Evolutionary conservation across 2,329 filamentous ascomycete genomes (phyloP).

Genomic region (Aspergillus sp.): DNA sequence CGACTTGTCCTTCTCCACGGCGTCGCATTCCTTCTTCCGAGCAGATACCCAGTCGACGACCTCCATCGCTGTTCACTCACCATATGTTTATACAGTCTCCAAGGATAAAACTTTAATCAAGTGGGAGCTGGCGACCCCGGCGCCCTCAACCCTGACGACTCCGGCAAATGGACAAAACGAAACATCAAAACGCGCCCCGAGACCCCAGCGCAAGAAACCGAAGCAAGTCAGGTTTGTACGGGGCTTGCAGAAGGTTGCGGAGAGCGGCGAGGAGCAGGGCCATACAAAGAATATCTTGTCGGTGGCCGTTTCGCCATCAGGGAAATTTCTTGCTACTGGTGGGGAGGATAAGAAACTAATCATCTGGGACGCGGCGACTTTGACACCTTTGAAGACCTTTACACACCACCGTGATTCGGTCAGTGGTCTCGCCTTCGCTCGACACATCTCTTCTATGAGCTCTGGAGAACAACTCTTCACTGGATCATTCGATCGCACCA

Average conservation of each 20-base stretch:
- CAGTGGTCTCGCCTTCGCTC: constrained; percentile 78
- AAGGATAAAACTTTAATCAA: constrained; percentile 84
- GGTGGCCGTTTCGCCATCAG: constrained; percentile 83
- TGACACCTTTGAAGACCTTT: constrained; percentile 79
- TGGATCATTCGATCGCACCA: constrained; percentile 82
- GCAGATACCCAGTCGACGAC: constrained; percentile 77
- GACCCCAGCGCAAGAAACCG: constrained; percentile 41
- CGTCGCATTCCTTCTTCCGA: constrained; percentile 70
- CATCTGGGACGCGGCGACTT: constrained; percentile 77
- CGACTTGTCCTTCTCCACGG: constrained; percentile 66
- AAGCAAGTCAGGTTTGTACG: constrained; percentile 49
- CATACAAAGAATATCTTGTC: constrained; percentile 78
- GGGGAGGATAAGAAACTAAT: constrained; percentile 81
- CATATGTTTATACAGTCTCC: constrained; percentile 82
- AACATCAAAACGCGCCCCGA: constrained; percentile 59
- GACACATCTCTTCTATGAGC: constrained; percentile 59
- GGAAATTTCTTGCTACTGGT: constrained; percentile 86
- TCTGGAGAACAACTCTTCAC: constrained; percentile 83
- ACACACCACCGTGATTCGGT: constrained; percentile 89
- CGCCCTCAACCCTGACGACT: constrained; percentile 27
- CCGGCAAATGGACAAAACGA: constrained; percentile 61
- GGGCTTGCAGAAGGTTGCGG: constrained; percentile 40
- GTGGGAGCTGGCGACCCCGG: constrained; percentile 70
- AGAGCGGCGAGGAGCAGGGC: constrained; percentile 56
- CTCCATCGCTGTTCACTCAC: constrained; percentile 72